Evolutionary conservation across 2,329 filamentous ascomycete genomes (phyloP), one percentile per base, ranked within the genome.

Genomic region (Hypoxylon sp.): DNA sequence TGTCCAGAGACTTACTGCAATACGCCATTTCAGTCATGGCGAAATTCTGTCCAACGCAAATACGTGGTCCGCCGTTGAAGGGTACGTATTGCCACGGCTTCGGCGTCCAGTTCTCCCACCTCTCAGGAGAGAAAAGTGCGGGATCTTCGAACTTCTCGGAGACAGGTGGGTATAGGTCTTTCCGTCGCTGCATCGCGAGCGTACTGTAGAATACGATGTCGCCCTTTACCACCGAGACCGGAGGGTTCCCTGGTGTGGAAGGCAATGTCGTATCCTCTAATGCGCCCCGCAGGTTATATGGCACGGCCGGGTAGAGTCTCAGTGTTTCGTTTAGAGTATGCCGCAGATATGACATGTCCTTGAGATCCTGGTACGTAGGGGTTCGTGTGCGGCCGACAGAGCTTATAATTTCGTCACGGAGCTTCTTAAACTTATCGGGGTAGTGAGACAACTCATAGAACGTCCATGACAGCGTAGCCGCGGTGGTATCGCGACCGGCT

Each of bases 401-500:
- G 3, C 82, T 74, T 17, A 85, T 74, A 71, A 92, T 89, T 74
- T 92, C 90, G 14, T 80, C 74, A n/a, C 90, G 84, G 8, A 93
- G 82, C 73, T 87, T 89, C 37, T 81, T 74, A 13, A 87, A 84
- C 5, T 89, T 83, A 1, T 85, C 78, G 0, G 90, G 89, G 64
- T 88, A 83, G 11, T 85, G 83, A 5, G 89, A 85, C 4, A 93
- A 81, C 74, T 92, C 89, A 75, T 91, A 91, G 73, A 93, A 86
- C 13, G 85, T 83, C 88, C 91, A 92, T 1, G 86, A 87, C 0
- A 93, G 81, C 0, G 90, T 91, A 24, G 84, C 86, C 24, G 90
- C 91, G 1, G 91, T 93, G 2, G 91, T 93, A 77, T 94, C 92
- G 51, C 89, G 83, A 3, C 91, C 92, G 3, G 91, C 92, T 10